Evolutionary conservation across 345 rosid genomes (phyloP).

Genomic region (Cardamine resedifolia): DNA sequence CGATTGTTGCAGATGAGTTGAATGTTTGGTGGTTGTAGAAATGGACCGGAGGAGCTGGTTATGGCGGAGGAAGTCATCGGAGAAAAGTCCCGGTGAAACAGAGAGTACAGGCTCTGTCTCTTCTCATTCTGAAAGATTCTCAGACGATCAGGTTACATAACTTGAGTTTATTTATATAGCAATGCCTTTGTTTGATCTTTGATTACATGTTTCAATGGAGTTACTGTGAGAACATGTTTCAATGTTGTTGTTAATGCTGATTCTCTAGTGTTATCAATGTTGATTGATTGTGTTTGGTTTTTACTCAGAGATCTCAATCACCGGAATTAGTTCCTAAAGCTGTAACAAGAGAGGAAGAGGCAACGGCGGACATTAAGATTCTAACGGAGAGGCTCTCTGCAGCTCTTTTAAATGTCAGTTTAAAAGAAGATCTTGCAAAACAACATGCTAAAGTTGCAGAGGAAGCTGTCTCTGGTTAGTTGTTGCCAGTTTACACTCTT

Average conservation of each 20-base stretch:
- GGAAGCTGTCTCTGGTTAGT: constrained; percentile 86
- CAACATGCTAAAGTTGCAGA: constrained; percentile 97
- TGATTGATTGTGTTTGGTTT: constrained; percentile 17
- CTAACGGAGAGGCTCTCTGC: constrained; percentile 69
- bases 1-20: constrained; percentile 22
- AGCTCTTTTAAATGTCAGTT: constrained; percentile 69
- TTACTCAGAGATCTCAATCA: constrained; percentile 51
- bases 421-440: constrained; percentile 81
- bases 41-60: constrained; percentile 76
- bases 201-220: background rate
- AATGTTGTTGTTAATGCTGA: background rate
- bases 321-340: constrained; percentile 58
- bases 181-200: background rate
- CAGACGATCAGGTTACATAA: constrained; percentile 61
- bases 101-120: constrained; percentile 69
- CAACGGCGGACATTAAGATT: constrained; percentile 48
- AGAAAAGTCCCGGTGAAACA: constrained; percentile 66
- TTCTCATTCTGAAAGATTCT: constrained; percentile 65
- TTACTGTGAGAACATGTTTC: background rate
- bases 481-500: background rate
- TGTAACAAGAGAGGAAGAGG: constrained; percentile 49
- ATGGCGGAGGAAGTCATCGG: constrained; percentile 73
- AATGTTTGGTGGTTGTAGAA: constrained; percentile 30
- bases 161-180: background rate
- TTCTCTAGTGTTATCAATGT: background rate